These are phyloP conservation scores for Nakazawaea populi DNA, from an alignment of 805 yeast species.

Conservation along the genomic window DNA sequence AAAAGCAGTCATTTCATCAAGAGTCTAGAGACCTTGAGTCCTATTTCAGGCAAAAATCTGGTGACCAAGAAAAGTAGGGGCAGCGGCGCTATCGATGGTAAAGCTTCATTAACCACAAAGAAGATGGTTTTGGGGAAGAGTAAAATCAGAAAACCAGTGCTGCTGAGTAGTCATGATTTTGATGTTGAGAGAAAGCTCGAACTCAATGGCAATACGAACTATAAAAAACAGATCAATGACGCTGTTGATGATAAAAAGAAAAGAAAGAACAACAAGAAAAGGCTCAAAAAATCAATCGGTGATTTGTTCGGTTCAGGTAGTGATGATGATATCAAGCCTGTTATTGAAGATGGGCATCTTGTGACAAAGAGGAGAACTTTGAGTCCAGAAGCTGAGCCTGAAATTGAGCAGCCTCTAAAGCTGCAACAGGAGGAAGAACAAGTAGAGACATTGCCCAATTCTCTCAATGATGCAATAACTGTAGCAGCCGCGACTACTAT, in stretches of 20 bases:
- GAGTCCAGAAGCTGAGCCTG: constrained; percentile 10
- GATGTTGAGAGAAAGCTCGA: no score
- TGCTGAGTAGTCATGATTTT: no score
- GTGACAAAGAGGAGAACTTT: constrained; percentile 14
- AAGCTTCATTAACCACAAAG: constrained; percentile 23
- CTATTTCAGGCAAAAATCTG: constrained; percentile 4
- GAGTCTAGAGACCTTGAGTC: constrained; percentile 13
- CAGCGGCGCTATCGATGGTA: neutral
- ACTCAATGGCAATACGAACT: no score
- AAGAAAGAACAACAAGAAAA: neutral
- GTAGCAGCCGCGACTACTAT: no score
- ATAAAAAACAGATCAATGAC: no score
- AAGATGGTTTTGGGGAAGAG: constrained; percentile 26
- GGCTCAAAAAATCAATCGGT: constrained; percentile 3
- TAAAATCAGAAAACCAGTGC: neutral
- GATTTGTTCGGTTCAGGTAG: neutral
- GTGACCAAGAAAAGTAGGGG: constrained; percentile 8
- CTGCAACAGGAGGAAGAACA: no score
- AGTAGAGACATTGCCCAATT: no score
- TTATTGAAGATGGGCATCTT: neutral
- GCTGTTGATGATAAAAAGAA: neutral
- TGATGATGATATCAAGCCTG: constrained; percentile 1
- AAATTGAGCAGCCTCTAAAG: no score
- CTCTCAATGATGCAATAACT: no score
- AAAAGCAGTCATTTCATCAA: constrained; percentile 6